phyloP scores from a whole-genome alignment of 1,284 basidiomycete genomes.

The Naganishia cerealis region DNA sequence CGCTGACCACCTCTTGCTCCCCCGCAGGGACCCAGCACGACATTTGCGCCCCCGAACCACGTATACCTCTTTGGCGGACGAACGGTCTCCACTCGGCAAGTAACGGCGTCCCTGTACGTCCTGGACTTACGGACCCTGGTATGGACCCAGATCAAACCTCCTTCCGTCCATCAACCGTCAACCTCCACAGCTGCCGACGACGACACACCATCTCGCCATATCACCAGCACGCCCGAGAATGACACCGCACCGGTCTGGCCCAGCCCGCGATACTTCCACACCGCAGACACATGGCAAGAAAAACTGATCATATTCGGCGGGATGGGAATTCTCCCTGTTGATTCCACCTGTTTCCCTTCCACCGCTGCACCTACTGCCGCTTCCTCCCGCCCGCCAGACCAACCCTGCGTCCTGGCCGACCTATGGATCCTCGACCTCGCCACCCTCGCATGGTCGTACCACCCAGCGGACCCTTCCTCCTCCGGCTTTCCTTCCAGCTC shows the following conservation, averaged over 20 bases:
- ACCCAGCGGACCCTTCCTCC: slow-evolving; percentile 40
- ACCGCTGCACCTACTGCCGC: slow-evolving; percentile 37
- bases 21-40: slow-evolving; percentile 41
- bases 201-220: no score
- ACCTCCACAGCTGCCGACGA: no score
- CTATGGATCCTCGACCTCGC: slow-evolving; percentile 78
- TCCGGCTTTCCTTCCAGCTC: background rate
- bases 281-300: slow-evolving; percentile 82
- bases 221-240: background rate
- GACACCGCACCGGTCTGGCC: slow-evolving; percentile 57
- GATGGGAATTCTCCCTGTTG: slow-evolving; percentile 63
- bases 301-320: slow-evolving; percentile 87
- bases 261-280: slow-evolving; percentile 77
- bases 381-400: slow-evolving; percentile 57
- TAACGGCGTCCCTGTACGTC: slow-evolving; percentile 4
- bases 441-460: slow-evolving; percentile 63
- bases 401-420: slow-evolving; percentile 75
- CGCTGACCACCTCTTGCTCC: background rate
- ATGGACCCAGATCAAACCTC: slow-evolving; percentile 68
- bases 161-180: background rate
- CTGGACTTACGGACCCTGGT: slow-evolving; percentile 75
- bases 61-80: slow-evolving; percentile 70
- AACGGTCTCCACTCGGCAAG: slow-evolving; percentile 69
- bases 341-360: slow-evolving; percentile 52
- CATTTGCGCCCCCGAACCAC: slow-evolving; percentile 47